Conservation (phyloP, 2,329 filamentous ascomycete genomes). For the Botrytis cinerea region DNA sequence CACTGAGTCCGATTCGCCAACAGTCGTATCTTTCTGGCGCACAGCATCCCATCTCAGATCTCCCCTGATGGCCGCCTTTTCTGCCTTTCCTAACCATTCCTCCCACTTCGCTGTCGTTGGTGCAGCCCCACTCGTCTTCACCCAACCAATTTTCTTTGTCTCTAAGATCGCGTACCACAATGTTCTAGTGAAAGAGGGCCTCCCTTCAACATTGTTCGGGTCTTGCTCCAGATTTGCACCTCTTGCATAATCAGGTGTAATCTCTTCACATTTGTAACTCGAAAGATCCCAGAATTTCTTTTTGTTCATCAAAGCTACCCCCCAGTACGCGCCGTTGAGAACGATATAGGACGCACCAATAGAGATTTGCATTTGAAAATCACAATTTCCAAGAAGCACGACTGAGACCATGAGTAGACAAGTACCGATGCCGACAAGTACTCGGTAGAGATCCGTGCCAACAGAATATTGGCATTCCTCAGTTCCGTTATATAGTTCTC, state of each 20-base stretch:
- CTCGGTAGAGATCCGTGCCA: conserved; percentile 48
- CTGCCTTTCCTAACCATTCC: conserved; percentile 54
- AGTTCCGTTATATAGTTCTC: conserved; percentile 63
- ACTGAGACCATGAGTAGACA: conserved; percentile 62
- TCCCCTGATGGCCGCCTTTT: conserved; percentile 42
- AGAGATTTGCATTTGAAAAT: conserved; percentile 60
- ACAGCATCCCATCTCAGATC: conserved; percentile 51
- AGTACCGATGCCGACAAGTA: conserved; percentile 59
- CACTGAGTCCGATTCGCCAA: conserved; percentile 38
- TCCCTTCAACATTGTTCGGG: conserved; percentile 45
- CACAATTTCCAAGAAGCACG: conserved; percentile 62
- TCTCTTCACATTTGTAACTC: conserved; percentile 49
- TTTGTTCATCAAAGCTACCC: conserved; percentile 42
- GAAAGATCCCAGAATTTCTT: conserved; percentile 59
- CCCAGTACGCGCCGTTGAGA: conserved; percentile 62
- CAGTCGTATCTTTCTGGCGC: conserved; percentile 51
- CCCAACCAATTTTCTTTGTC: conserved; percentile 56
- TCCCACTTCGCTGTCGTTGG: conserved; percentile 55
- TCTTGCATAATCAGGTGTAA: conserved; percentile 46
- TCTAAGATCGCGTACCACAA: conserved; percentile 61
- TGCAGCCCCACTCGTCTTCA: conserved; percentile 52
- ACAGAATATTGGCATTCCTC: conserved; percentile 61
- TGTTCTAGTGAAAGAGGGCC: conserved; percentile 55
- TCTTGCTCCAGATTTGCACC: conserved; percentile 43
- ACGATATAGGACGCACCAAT: conserved; percentile 59